Base-by-base conservation (phyloP, 768 basidiomycete genomes). In the Xerocomellus chrysenteron region DNA sequence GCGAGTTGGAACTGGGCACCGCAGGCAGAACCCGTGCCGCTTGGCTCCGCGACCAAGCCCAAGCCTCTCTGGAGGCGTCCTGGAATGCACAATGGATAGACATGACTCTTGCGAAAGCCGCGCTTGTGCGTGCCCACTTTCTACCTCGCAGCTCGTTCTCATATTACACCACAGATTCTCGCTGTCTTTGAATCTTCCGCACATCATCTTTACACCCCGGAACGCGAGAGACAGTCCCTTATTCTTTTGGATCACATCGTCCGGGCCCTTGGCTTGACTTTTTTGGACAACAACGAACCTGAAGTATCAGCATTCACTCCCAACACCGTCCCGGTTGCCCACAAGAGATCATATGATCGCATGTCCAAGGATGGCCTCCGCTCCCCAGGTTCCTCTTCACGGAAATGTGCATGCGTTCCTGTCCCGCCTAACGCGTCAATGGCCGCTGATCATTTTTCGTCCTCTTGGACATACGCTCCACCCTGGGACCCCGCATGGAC, bases 141-240 rank as follows among this genome's bases (percentile, higher is more conserved):
- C 33, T 24, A 8, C 36, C 9, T 30, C 13, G 13, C 19, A 32
- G 19, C 30, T 44, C 11, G 35, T 58, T 56, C 62, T 68, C 41
- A 73, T 40, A 45, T 37, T 2, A 13, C 14, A 16, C n/a, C 5
- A 35, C 57, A 89, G 89, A 82, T 92, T 47, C 77, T 92, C 10
- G 86, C 90, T 6, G 74, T 92, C 3, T 92, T 89, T 62, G 90
- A 92, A 68, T 80, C 82, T 0, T 91, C 87, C 1, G 80, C 86
- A 5, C 87, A 92, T 57, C 88, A 88, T 7, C 74, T 80, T 42
- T 80, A 90, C 65, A 80, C 78, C 21, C 75, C 80, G 5, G 78
- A 81, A 21, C 80, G 85, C 14, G 79, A 83, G 12, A 74, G 76
- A 21, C 70, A 71, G 19, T 77, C 88, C 0, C 74, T 92, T 11